Base-by-base conservation (phyloP, 2,329 filamentous ascomycete species). In the Pseudofabraea citricarpa region DNA sequence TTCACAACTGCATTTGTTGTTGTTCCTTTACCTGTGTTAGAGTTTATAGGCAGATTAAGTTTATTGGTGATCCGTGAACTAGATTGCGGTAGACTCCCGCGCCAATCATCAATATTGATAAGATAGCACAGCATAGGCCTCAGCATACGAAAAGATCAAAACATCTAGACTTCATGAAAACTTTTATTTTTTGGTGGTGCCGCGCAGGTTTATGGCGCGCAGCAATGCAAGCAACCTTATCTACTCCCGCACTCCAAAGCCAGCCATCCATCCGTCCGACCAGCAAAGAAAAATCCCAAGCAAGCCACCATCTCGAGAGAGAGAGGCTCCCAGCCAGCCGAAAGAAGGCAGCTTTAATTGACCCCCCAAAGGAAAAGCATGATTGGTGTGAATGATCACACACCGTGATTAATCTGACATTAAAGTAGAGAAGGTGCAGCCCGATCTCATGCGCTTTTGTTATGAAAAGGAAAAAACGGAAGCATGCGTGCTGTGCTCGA, bases 391-490 rank as follows among this genome's bases (percentile, higher is more conserved):
- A 31, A 9, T 31, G 27, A 31, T 12, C 27, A 29, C 21, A 21
- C 32, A 23, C 33, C 31, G 27, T 7, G 38, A 39, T 41, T 45
- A 45, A 24, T 31, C 29, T 41, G 43, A 38, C 32, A 45, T 45
- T 45, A 45, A n/a, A 41, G 13, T n/a, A 12, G 16, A 31, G 27
- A 33, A 45, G 24, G 21, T 26, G 37, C 20, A 26, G 15, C n/a
- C 9, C 36, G 38, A 29, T 26, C 29, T 38, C 20, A 44, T 9
- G 31, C 32, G 41, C 32, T 45, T 45, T 45, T 45, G 31, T 36
- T 31, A 16, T 19, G 29, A 24, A 33, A 41, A 41, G 29, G 27
- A 20, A 45, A 41, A 33, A 26, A 24, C 33, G 32, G 13, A 23
- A 31, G 22, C 18, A 22, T 16, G 24, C 8, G 22, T 24, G 21